These are phyloP conservation scores for Nakaseomyces delphensis DNA, from an alignment of 1,139 yeast species.

Conservation along the genomic window DNA sequence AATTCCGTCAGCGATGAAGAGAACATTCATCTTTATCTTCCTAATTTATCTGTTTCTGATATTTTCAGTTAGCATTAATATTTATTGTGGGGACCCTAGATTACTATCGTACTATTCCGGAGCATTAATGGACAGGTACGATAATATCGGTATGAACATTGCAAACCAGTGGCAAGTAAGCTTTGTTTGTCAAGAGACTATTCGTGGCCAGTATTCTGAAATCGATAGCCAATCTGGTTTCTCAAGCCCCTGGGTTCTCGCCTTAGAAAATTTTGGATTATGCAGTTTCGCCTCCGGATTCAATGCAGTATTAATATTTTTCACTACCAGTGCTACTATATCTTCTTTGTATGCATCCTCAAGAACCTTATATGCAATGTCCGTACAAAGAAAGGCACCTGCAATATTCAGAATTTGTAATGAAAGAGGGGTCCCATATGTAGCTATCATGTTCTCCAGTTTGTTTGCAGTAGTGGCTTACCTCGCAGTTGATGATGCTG, in stretches of 20 bases:
- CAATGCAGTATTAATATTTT: constrained; percentile 61
- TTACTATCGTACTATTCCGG: constrained; percentile 32
- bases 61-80: constrained; percentile 58
- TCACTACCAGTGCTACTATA: constrained; percentile 51
- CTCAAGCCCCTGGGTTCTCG: constrained; percentile 74
- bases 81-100: constrained; percentile 70
- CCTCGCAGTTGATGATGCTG: constrained; percentile 49
- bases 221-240: constrained; percentile 41
- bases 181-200: constrained; percentile 14
- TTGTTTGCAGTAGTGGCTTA: constrained; percentile 54
- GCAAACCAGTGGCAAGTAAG: constrained; percentile 25
- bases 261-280: constrained; percentile 58
- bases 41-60: constrained; percentile 59
- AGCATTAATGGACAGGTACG: constrained; percentile 10
- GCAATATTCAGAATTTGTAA: constrained; percentile 51
- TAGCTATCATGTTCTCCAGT: constrained; percentile 56
- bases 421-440: constrained; percentile 62
- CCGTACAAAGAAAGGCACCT: constrained; percentile 67
- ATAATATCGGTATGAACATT: constrained; percentile 12
- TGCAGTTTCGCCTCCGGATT: constrained; percentile 58
- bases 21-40: constrained; percentile 62
- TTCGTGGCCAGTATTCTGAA: constrained; percentile 7
- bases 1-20: constrained; percentile 65
- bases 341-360: constrained; percentile 37
- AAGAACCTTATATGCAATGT: constrained; percentile 36